Conservation (phyloP, 257 asterid species). For the Cordia subcordata region DNA sequence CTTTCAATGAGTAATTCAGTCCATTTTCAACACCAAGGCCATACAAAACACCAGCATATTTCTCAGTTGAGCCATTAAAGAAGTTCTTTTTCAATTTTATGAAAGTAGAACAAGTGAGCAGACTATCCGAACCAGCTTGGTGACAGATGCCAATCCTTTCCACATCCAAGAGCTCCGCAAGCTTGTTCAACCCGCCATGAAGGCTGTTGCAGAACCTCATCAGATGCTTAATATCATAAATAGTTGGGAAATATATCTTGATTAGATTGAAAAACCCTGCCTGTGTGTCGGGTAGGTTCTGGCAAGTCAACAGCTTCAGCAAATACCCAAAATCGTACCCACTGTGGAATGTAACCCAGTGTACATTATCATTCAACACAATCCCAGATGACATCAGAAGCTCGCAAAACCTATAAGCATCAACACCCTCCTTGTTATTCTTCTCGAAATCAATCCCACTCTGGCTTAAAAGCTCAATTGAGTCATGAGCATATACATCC, state of each 20-base stretch:
- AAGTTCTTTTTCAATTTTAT: constrained; percentile 25
- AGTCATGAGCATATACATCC: constrained; percentile 31
- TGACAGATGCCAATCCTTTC: constrained; percentile 34
- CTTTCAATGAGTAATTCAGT: constrained; percentile 11
- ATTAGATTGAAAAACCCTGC: constrained; percentile 23
- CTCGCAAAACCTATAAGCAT: constrained; percentile 26
- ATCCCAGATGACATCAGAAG: constrained; percentile 38
- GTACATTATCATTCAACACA: constrained; percentile 31
- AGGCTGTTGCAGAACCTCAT: constrained; percentile 30
- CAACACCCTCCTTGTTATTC: constrained; percentile 25
- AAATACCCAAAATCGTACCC: constrained; percentile 33
- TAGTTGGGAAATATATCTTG: constrained; percentile 24
- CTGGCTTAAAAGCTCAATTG: constrained; percentile 27
- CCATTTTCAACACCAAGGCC: constrained; percentile 29
- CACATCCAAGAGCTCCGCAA: constrained; percentile 24
- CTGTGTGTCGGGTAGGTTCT: constrained; percentile 29
- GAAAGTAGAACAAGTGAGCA: constrained; percentile 35
- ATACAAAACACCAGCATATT: constrained; percentile 33
- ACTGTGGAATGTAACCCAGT: constrained; percentile 32
- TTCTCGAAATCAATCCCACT: constrained; percentile 31
- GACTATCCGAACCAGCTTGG: constrained; percentile 44
- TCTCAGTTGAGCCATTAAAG: constrained; percentile 26
- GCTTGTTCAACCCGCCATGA: constrained; percentile 35
- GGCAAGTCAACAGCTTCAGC: constrained; percentile 29
- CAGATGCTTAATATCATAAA: constrained; percentile 35